phyloP scores from a whole-genome alignment of 108 stramenopile species.

The Mayamaea pseudoterrestris region DNA sequence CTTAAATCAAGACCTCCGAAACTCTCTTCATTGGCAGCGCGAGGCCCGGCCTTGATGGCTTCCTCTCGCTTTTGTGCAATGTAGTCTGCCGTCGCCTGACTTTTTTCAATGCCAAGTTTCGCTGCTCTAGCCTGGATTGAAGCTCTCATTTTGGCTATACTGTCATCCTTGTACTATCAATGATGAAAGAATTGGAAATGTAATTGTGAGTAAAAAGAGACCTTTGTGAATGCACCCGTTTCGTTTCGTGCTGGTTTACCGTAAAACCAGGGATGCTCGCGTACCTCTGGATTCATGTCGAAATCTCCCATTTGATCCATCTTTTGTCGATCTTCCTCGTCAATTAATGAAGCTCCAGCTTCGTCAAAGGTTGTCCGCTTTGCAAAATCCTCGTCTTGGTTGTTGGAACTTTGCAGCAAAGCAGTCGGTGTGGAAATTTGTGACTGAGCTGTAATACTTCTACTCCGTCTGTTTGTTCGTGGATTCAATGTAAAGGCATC shows the following conservation, averaged over 20 bases:
- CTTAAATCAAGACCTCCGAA: constrained; percentile 37
- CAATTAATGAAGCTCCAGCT: constrained; percentile 15
- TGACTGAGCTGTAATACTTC: no score
- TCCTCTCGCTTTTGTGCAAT: constrained; percentile 46
- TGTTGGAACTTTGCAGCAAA: no score
- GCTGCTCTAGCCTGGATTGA: constrained; percentile 52
- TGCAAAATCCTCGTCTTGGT: neutral
- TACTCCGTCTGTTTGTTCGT: no score
- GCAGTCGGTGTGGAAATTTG: no score
- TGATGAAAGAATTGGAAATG: no score
- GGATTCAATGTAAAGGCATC: no score
- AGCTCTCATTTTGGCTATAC: constrained; percentile 43
- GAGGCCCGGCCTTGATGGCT: constrained; percentile 9
- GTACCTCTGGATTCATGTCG: constrained; percentile 24
- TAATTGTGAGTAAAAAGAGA: neutral
- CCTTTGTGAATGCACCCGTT: no score
- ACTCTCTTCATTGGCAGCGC: constrained; percentile 3
- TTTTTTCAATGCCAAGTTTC: constrained; percentile 53
- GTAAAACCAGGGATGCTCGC: neutral
- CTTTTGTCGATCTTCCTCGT: constrained; percentile 20
- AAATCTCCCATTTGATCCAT: constrained; percentile 29
- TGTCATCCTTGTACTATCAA: constrained; percentile 30
- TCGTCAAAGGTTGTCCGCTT: constrained; percentile 16
- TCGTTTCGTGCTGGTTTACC: no score
- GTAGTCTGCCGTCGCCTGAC: constrained; percentile 38